Evolutionary conservation across 116 monocot species (phyloP), one percentile per base, ranked within the genome.

Genomic region (Posidonia oceanica): DNA sequence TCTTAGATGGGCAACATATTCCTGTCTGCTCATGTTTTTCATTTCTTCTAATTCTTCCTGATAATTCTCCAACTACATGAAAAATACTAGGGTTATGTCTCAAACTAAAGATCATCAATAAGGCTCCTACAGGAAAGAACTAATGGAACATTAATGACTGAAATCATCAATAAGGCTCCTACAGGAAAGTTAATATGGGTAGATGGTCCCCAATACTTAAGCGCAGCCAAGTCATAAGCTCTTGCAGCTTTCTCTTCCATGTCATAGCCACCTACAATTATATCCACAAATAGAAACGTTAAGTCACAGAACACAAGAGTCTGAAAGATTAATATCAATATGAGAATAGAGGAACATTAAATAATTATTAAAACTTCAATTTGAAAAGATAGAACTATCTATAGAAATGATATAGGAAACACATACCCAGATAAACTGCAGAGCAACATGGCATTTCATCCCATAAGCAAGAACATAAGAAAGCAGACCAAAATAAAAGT

Each of bases 1-100:
- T 81, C 97, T 89, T 53, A 97, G 73, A 63, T 97, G 92, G 0
- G 97, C 92, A 40, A 97, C 89, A 76, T 83, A 97, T 59, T 97
- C 97, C 72, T 97, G 97, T 74, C 92, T 81, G 79, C 79, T 92
- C 97, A 97, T 92, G 78, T 79, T 92, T 82, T 92, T 87, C 97
- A 89, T 97, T 63, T 86, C 86, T 61, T 89, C 85, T 5, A 97
- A 72, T 69, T 92, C 87, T 37, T 79, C 78, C 44, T 76, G 83
- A 67, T 97, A 97, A 57, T 71, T 87, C 48, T 92, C 92, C 76
- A 92, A 54, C 97, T 97, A 71, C 74, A 82, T 60, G 53, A 72
- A 52, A 37, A 69, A 36, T 48, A 42, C 7, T 42, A 22, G 20
- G 18, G 57, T 40, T 71, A 69, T 87, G 89, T 89, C 11, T 82